Conservation (phyloP, 2,329 filamentous ascomycete genomes). For the Cercospora zeina region DNA sequence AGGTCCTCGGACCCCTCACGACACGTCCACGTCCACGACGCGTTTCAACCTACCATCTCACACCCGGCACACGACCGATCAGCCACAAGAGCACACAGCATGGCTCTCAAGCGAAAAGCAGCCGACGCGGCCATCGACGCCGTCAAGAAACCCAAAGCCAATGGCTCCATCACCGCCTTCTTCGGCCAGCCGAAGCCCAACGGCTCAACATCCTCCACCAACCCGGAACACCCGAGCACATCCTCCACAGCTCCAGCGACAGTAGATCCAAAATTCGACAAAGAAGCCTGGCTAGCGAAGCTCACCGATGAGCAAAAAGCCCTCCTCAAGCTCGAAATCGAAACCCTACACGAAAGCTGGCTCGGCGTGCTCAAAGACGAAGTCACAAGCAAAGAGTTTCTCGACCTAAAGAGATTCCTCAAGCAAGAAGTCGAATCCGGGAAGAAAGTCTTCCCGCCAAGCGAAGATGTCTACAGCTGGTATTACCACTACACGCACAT, state of each 20-base stretch:
- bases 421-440: slow-evolving; percentile 71
- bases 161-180: slow-evolving; percentile 84
- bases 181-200: slow-evolving; percentile 68
- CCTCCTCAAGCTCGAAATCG: slow-evolving; percentile 83
- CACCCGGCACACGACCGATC: slow-evolving; percentile 15
- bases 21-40: slow-evolving; percentile 7
- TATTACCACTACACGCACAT: slow-evolving; percentile 44
- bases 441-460: slow-evolving; percentile 82
- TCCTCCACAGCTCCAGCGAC: slow-evolving; percentile 41
- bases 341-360: slow-evolving; percentile 90
- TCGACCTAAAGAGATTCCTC: slow-evolving; percentile 85
- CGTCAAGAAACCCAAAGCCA: slow-evolving; percentile 56
- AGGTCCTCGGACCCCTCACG: slow-evolving; percentile 6
- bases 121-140: slow-evolving; percentile 47
- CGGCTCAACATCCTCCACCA: slow-evolving; percentile 36
- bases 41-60: slow-evolving; percentile 1
- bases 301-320: slow-evolving; percentile 79
- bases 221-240: slow-evolving; percentile 31
- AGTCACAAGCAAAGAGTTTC: slow-evolving; percentile 73
- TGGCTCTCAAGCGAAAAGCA: slow-evolving; percentile 56
- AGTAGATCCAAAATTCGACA: slow-evolving; percentile 67
- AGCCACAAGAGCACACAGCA: slow-evolving; percentile 29
- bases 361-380: slow-evolving; percentile 86
- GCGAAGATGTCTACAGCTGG: slow-evolving; percentile 93
- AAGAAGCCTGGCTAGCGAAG: slow-evolving; percentile 80